phyloP scores from a whole-genome alignment of 305 asterid genomes.

The Plantago coronopus region DNA sequence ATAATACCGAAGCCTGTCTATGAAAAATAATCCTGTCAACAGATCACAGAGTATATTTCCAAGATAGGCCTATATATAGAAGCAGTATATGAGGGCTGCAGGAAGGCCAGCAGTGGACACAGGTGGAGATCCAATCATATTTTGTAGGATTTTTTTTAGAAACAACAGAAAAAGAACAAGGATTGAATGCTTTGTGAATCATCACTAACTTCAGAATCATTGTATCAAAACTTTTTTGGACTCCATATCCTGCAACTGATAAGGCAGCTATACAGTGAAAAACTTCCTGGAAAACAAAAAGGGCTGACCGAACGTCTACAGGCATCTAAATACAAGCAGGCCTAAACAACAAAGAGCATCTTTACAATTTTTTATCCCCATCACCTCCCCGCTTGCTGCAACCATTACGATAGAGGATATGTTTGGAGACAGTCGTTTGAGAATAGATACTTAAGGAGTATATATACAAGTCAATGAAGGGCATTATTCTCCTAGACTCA shows the following conservation, averaged over 20 bases:
- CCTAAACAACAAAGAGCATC: not conserved
- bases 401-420: not conserved
- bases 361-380: not conserved
- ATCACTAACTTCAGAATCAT: too few relatives aligned
- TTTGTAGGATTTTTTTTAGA: too few relatives aligned
- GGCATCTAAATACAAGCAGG: not conserved
- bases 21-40: not conserved
- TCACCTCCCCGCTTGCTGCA: not conserved
- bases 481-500: not conserved
- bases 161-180: not conserved
- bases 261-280: not conserved
- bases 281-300: too few relatives aligned
- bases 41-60: constrained; percentile 4
- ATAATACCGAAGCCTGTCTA: constrained; percentile 2
- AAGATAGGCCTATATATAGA: constrained; percentile 10
- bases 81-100: constrained; percentile 2
- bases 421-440: not conserved
- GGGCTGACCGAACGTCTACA: too few relatives aligned
- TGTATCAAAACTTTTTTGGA: too few relatives aligned
- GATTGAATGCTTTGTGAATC: too few relatives aligned
- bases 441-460: not conserved
- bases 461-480: too few relatives aligned
- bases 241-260: not conserved
- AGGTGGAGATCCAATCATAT: not conserved
- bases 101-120: not conserved